Base-by-base conservation (phyloP, 257 asterid species). In the Striga asiatica region DNA sequence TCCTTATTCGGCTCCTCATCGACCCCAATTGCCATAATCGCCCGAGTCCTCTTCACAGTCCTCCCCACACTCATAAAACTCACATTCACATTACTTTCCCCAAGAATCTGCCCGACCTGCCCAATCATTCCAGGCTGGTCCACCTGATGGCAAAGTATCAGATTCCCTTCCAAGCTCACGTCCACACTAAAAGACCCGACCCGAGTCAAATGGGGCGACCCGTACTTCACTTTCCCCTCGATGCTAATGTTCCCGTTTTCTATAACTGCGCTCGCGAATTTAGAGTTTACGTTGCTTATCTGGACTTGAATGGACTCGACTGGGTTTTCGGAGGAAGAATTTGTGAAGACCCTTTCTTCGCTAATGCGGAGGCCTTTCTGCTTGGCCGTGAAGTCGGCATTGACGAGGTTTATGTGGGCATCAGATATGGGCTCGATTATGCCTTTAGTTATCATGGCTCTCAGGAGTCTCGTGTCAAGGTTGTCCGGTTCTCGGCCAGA, bases 111-210 rank as follows among this genome's bases (percentile, higher is more conserved):
- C 6, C 98, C 98, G 7, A 91, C 94, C 29, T 22, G 65, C 11
- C 98, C 98, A 4, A 91, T 91, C 98, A 91, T 87, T 9, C 97
- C 98, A 1, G 98, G 98, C 51, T 84, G 98, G 54, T 91, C 98
- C 7, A 82, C 93, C 70, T 91, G 98, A 20, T 83, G 81, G 71
- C 95, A 91, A 1, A 91, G 78, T 46, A 91, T 80, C 34, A 91
- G 77, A 66, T 74, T 91, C 17, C 95, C 97, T 47, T 87, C 98
- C 65, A 91, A 67, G 54, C 95, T 87, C 61, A 91, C 98, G 34
- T 91, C 98, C 16, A 82, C 87, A 0, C 78, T 71, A 29, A 75
- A 80, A 1, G 94, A 51, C 16, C 98, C 98, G 46, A 91, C 95
- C 0, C 74, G 66, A 1, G 79, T 80, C 63, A 91, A 69, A 62